Evolutionary conservation across 345 rosid genomes (phyloP).

Genomic region (Camelina laxa): DNA sequence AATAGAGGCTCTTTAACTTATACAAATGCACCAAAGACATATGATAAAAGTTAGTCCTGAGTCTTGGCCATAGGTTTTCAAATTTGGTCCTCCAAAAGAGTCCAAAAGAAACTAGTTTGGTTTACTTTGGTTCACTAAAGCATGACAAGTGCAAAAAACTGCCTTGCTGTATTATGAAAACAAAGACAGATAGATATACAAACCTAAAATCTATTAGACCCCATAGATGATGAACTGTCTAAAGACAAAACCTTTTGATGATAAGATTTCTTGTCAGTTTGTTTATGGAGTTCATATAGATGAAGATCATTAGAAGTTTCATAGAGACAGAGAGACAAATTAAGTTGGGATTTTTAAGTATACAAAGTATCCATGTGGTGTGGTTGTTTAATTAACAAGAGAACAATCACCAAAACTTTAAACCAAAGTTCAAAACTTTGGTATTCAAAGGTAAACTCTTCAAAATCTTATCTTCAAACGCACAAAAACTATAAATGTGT

Average conservation of each 20-base stretch:
- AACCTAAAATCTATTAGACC: constrained; percentile 25
- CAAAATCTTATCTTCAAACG: constrained; percentile 3
- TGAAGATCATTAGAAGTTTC: constrained; percentile 38
- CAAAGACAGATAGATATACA: constrained; percentile 20
- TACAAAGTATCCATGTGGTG: constrained; percentile 4
- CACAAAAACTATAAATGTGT: constrained; percentile 3
- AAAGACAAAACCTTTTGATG: constrained; percentile 33
- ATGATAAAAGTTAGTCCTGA: neutral
- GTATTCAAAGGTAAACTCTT: neutral
- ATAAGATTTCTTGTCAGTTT: constrained; percentile 40
- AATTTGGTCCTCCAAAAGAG: neutral
- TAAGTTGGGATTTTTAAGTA: neutral
- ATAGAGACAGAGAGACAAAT: constrained; percentile 34
- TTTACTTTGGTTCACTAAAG: constrained; percentile 29
- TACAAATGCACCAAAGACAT: neutral
- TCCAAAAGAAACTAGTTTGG: neutral
- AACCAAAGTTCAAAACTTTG: neutral
- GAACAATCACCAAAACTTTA: constrained; percentile 2
- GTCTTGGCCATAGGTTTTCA: neutral
- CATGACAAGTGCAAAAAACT: constrained; percentile 33
- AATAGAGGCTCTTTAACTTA: neutral
- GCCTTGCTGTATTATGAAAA: constrained; percentile 33
- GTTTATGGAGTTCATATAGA: constrained; percentile 26
- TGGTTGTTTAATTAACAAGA: constrained; percentile 16
- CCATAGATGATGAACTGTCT: constrained; percentile 43